Conservation (phyloP, 176 grass and related monocot genomes). For the maize (Zea mays) region DNA sequence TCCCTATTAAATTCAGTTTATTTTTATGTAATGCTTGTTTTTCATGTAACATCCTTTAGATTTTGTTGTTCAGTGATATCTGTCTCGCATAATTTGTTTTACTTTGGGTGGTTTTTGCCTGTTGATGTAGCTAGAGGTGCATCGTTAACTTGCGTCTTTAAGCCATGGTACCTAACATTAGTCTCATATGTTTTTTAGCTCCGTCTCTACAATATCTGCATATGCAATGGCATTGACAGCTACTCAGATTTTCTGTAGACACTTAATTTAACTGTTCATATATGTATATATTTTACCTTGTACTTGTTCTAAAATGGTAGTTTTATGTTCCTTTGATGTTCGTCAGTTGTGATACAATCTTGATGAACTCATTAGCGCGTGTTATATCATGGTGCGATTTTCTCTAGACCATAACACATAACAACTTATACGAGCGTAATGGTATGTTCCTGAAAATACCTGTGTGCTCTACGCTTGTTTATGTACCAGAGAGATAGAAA, state of each 20-base stretch:
- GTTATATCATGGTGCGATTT: constrained; percentile 10
- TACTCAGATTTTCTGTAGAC: background rate
- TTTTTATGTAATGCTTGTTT: background rate
- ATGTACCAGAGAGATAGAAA: background rate
- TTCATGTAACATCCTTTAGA: background rate
- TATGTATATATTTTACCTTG: background rate
- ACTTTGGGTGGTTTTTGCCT: background rate
- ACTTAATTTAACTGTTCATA: background rate
- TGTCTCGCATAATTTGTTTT: background rate
- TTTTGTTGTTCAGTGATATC: background rate
- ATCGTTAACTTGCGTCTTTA: background rate
- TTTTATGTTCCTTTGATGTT: background rate
- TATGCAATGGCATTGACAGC: constrained; percentile 10
- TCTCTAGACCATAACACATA: background rate
- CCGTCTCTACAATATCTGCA: background rate
- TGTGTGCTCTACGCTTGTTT: background rate
- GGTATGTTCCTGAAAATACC: background rate
- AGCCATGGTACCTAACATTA: background rate
- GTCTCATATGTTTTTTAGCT: constrained; percentile 23
- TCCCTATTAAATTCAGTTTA: background rate
- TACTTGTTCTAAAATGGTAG: background rate
- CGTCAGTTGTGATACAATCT: background rate
- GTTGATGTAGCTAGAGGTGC: background rate
- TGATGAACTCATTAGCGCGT: background rate
- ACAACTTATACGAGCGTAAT: background rate